A percentile compares a stretch with the other conserved stretches of the same genome.
Evolutionary conservation across 2,329 filamentous ascomycete species (phyloP).

Genomic region (Exophiala bonariae): DNA sequence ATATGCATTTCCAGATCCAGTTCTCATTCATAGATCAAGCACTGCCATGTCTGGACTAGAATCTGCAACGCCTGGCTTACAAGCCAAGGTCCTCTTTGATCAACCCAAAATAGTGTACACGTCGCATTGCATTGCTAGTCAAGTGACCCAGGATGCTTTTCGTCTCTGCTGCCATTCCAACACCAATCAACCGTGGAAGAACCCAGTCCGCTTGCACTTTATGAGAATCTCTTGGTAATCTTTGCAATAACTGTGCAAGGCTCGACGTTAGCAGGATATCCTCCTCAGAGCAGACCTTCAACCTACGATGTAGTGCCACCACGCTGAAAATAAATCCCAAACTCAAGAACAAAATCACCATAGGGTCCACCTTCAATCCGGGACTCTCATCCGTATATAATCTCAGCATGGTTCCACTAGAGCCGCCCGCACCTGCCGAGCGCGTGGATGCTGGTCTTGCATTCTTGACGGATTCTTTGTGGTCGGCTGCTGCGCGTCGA

Average conservation of each 20-base stretch:
- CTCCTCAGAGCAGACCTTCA: slow-evolving; percentile 8
- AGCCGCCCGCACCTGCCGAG: slow-evolving; percentile 90
- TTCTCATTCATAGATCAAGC: no score
- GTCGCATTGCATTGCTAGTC: no score
- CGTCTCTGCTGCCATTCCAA: no score
- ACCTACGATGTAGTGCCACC: slow-evolving; percentile 92
- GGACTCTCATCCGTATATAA: slow-evolving; percentile 99
- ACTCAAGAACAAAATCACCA: slow-evolving; percentile 93
- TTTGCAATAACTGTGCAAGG: slow-evolving; percentile 78
- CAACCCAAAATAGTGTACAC: no score
- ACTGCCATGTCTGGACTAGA: no score
- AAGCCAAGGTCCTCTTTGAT: no score
- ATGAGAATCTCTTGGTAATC: slow-evolving; percentile 81
- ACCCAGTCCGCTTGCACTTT: slow-evolving; percentile 2
- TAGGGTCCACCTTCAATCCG: slow-evolving; percentile 94
- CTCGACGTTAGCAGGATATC: slow-evolving; percentile 19
- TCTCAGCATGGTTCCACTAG: slow-evolving; percentile 97
- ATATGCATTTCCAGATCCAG: no score
- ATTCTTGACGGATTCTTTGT: slow-evolving; percentile 97
- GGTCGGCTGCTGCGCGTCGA: slow-evolving; percentile 90
- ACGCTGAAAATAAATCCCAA: slow-evolving; percentile 99
- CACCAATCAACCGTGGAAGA: background rate
- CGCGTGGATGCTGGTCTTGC: slow-evolving; percentile 87
- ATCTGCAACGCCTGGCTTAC: no score
- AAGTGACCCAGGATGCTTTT: no score